These are phyloP conservation scores for Fusarium buxicola DNA, from an alignment of 2,329 filamentous ascomycete species.

Conservation along the genomic window DNA sequence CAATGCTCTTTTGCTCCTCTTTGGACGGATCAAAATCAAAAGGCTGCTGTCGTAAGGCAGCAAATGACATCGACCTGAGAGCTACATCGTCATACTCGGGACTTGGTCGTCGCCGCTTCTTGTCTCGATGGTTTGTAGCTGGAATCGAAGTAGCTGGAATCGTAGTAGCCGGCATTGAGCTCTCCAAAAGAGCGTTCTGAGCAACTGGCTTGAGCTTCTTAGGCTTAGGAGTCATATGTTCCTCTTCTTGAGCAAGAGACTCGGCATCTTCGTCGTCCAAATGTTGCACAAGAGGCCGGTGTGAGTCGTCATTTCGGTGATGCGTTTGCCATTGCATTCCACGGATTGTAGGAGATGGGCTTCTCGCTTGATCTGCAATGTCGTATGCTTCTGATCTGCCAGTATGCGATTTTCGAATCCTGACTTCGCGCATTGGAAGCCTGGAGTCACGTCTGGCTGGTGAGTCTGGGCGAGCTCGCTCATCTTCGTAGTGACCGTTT, in stretches of 20 bases:
- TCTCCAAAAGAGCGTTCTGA: slow-evolving; percentile 39
- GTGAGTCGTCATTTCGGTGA: slow-evolving; percentile 29
- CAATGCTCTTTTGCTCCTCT: slow-evolving; percentile 51
- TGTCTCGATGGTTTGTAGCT: slow-evolving; percentile 39
- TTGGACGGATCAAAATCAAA: slow-evolving; percentile 69
- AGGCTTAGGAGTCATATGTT: slow-evolving; percentile 37
- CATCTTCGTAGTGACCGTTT: slow-evolving; percentile 28
- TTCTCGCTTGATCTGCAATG: slow-evolving; percentile 35
- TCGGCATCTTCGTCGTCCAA: slow-evolving; percentile 41
- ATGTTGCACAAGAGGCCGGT: slow-evolving; percentile 34
- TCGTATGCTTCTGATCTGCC: slow-evolving; percentile 39
- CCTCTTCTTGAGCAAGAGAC: slow-evolving; percentile 41
- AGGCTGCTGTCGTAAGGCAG: slow-evolving; percentile 61
- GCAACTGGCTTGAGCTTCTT: slow-evolving; percentile 37
- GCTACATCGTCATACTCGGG: slow-evolving; percentile 69
- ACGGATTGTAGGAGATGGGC: slow-evolving; percentile 44
- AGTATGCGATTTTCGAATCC: slow-evolving; percentile 43
- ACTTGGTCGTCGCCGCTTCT: slow-evolving; percentile 58
- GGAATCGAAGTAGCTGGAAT: slow-evolving; percentile 11
- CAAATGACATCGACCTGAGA: slow-evolving; percentile 65
- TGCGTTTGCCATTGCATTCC: slow-evolving; percentile 37
- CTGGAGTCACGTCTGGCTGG: slow-evolving; percentile 47
- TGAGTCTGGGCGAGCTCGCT: slow-evolving; percentile 39
- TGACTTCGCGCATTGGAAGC: slow-evolving; percentile 55
- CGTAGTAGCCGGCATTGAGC: slow-evolving; percentile 38